Percentiles rank a stretch among this genome's conserved stretches.
Evolutionary conservation across 805 yeast species (phyloP).

Genomic region (Starmerella bombi): DNA sequence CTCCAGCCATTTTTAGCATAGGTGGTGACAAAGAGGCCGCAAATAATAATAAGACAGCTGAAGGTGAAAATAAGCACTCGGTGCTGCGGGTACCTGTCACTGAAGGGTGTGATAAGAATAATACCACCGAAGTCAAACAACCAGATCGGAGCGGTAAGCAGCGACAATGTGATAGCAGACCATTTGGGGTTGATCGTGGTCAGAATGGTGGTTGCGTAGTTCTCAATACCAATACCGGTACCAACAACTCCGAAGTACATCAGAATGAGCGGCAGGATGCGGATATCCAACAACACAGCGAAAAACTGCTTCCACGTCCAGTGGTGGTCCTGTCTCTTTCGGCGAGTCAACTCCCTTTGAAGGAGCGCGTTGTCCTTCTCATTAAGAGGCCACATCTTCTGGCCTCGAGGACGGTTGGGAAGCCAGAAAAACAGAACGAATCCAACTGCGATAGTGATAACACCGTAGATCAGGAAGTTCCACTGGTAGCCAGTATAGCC

Average conservation of each 20-base stretch:
- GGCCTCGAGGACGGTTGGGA: slow-evolving; percentile 55
- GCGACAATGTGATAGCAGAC: slow-evolving; percentile 54
- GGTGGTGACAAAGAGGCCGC: slow-evolving; percentile 64
- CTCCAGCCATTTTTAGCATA: slow-evolving; percentile 64
- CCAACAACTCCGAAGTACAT: slow-evolving; percentile 93
- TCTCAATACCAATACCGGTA: slow-evolving; percentile 76
- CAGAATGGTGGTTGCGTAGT: slow-evolving; percentile 67
- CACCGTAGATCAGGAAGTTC: slow-evolving; percentile 70
- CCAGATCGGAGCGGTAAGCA: slow-evolving; percentile 84
- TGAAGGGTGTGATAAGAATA: slow-evolving; percentile 60
- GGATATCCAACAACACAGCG: slow-evolving; percentile 42
- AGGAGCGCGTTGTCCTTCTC: slow-evolving; percentile 44
- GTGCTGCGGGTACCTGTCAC: slow-evolving; percentile 49
- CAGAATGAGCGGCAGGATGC: slow-evolving; percentile 68
- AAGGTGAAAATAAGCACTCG: slow-evolving; percentile 51
- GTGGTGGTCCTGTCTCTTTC: slow-evolving; percentile 32
- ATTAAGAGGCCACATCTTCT: slow-evolving; percentile 28
- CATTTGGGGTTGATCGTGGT: slow-evolving; percentile 47
- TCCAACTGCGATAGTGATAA: slow-evolving; percentile 52
- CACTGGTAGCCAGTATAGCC: slow-evolving; percentile 79
- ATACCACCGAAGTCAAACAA: slow-evolving; percentile 69
- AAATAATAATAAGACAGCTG: slow-evolving; percentile 54
- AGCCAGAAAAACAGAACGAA: slow-evolving; percentile 68
- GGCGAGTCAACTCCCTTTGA: slow-evolving; percentile 42
- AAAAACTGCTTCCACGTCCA: slow-evolving; percentile 54